These are phyloP conservation scores for Neofusicoccum sp. DNA, from an alignment of 2,329 filamentous ascomycete genomes.

Conservation along the genomic window DNA sequence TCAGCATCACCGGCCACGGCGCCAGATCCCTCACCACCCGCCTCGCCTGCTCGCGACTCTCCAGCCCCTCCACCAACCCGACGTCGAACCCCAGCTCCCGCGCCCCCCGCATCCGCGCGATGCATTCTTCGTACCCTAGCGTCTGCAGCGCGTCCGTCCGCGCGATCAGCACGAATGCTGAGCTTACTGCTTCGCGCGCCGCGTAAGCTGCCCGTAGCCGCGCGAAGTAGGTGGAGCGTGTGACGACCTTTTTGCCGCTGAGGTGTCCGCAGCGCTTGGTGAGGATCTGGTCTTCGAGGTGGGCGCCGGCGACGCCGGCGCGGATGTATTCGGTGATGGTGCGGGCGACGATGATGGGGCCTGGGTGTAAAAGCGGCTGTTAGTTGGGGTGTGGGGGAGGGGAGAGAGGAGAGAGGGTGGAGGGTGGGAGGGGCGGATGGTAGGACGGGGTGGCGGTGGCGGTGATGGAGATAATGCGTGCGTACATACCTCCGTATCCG, in stretches of 20 bases:
- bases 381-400: conserved; percentile 49
- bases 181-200: conserved; percentile 51
- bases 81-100: conserved; percentile 61
- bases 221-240: conserved; percentile 52
- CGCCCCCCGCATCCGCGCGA: conserved; percentile 55
- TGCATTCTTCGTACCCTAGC: conserved; percentile 60
- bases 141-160: conserved; percentile 64
- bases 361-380: conserved; percentile 22
- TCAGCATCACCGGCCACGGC: conserved; percentile 57
- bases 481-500: neutral
- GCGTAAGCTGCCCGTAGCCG: conserved; percentile 60
- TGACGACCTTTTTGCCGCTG: conserved; percentile 62
- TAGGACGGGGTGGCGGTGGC: conserved; percentile 39
- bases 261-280: conserved; percentile 69
- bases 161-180: conserved; percentile 66
- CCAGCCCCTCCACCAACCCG: conserved; percentile 62
- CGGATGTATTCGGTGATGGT: conserved; percentile 57
- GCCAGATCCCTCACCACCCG: conserved; percentile 51
- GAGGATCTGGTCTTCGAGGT: conserved; percentile 66
- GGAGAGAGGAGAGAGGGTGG: conserved; percentile 55
- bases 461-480: neutral
- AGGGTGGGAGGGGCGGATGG: conserved; percentile 59
- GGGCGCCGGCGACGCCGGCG: conserved; percentile 60
- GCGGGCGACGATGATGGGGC: conserved; percentile 32
- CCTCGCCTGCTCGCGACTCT: conserved; percentile 53